Evolutionary conservation across 2,329 filamentous ascomycete genomes (phyloP), one percentile per base, ranked within the genome.

Genomic region (Ambrosiella xylebori): DNA sequence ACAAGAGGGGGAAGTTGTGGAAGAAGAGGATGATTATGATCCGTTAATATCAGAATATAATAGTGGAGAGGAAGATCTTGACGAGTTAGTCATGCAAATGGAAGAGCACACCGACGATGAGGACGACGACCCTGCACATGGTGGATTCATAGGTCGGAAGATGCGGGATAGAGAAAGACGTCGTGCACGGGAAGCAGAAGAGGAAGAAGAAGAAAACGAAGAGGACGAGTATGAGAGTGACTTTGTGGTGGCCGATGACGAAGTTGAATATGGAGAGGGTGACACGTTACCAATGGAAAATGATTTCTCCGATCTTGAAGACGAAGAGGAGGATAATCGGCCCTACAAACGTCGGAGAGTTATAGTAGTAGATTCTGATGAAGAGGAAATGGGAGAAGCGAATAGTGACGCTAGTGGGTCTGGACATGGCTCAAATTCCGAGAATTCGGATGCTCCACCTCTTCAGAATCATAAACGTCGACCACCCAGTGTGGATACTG

Each of bases 211-310:
- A 13, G 9, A n/a, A 17, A 49, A 40, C 1, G 19, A 54, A 13
- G 51, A 58, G 13, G 57, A 58, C 11, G 49, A 39, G 12, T 58
- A 58, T 13, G 57, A 58, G 11, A 58, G 57, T n/a, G 57, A 58
- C 40, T 58, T 58, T 54, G 51, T 58, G 15, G 57, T 58, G 35
- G 50, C 38, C 12, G 57, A 58, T 45, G 57, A 45, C 41, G 57
- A 58, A 15, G 50, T 58, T 35, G 57, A 58, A 37, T 58, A 54
- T 53, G 57, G 37, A 7, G 57, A 58, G 11, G 50, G 38, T 11
- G 37, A 58, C 35, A 44, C 49, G 12, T 41, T 58, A 12, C 49
- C 36, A 2, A 49, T 53, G 12, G 55, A 58, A 13, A 27, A 39
- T 15, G 51, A 54, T 8, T 47, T 47, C 13, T 27, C 15, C 13